Base-by-base conservation (phyloP, 495 filamentous ascomycete species). In the Aspergillus carlsbadensis region DNA sequence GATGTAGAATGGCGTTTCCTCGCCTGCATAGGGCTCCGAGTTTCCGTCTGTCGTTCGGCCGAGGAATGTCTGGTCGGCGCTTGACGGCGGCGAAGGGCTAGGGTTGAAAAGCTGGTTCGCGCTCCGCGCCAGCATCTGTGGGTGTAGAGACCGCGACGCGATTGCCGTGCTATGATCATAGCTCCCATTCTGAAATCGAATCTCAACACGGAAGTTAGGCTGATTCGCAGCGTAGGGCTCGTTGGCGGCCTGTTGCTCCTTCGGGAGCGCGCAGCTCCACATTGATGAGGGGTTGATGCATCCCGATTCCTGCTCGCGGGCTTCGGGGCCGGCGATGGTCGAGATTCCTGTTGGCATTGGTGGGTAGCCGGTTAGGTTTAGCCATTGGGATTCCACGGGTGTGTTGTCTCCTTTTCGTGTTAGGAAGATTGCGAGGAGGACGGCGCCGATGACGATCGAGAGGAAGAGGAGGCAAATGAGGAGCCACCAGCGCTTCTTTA, bases 281-380 rank as follows among this genome's bases (percentile, higher is more conserved):
- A 92, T 67, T 0, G 86, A 87, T 0, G 81, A 65, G 5, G 89
- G 87, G 2, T 72, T 70, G 21, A 91, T 82, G 58, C 92, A 96
- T 5, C 78, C 82, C 3, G 83, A 81, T 17, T 78, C 78, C 11
- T 81, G 71, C 1, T 75, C 65, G 1, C 80, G 75, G 34, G 84
- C 74, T 33, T 86, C 79, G 2, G 91, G 81, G 2, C 83, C 84
- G 2, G 85, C 79, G 24, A 96, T 79, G 0, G 91, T 95, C 26
- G 85, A 77, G 50, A 95, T 77, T 1, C 92, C 92, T 0, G 88
- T 92, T 8, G 88, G 89, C 54, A 96, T 90, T 0, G 92, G 87
- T 33, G 92, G 92, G 59, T 88, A 96, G 22, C 84, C 84, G 1
- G 92, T 95, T 22, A 96, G 67, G 63, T 95, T 96, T 31, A 95